phyloP scores from a whole-genome alignment of 148 eudicot species.

The Vaccinium darrowii region DNA sequence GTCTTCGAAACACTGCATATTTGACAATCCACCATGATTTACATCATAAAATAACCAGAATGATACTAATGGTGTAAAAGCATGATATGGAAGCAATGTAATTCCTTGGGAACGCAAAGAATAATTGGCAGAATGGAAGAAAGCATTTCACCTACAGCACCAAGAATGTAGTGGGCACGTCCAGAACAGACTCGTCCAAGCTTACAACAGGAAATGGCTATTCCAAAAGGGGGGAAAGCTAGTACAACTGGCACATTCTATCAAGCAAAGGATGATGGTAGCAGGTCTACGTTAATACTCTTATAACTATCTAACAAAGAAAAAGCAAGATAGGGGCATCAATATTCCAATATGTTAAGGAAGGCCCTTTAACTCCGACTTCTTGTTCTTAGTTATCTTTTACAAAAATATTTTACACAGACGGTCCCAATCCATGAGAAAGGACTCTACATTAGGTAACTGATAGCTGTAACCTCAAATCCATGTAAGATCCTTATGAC shows the following conservation, averaged over 20 bases:
- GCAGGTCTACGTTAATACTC: neutral
- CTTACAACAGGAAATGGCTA: neutral
- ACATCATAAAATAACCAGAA: constrained; percentile 7
- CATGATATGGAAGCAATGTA: neutral
- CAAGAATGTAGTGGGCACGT: neutral
- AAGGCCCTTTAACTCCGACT: neutral
- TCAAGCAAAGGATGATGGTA: neutral
- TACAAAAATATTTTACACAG: no score
- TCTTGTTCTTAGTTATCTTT: no score
- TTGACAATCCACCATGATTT: neutral
- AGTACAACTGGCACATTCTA: neutral
- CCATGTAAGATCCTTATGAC: neutral
- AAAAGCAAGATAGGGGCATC: neutral
- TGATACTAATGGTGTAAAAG: neutral
- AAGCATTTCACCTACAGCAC: neutral
- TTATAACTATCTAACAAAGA: neutral
- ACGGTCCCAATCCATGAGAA: neutral
- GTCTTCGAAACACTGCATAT: constrained; percentile 76
- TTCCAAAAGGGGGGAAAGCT: neutral
- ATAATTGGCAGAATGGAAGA: neutral
- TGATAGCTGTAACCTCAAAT: neutral
- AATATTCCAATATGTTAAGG: neutral
- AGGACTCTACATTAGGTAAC: neutral
- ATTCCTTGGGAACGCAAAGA: neutral
- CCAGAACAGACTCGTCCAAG: neutral